These are phyloP conservation scores for Acephala macrosclerotiorum DNA, from an alignment of 2,329 filamentous ascomycete genomes.

Conservation along the genomic window DNA sequence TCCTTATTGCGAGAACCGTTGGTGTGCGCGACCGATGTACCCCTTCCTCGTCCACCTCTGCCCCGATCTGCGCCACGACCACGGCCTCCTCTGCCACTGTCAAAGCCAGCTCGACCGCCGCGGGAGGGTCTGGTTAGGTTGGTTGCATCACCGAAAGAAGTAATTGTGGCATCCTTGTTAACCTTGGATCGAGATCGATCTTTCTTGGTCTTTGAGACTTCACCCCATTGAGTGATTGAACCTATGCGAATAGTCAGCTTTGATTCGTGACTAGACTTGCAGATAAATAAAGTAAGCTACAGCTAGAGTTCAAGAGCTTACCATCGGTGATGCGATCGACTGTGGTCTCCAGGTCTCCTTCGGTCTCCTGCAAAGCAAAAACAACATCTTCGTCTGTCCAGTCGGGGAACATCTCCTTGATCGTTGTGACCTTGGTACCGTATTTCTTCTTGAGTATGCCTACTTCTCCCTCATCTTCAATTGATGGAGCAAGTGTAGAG, in stretches of 20 bases:
- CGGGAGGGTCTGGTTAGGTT: slow-evolving; percentile 57
- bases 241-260: slow-evolving; percentile 54
- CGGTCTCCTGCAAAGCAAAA: slow-evolving; percentile 88
- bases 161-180: slow-evolving; percentile 64
- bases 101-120: slow-evolving; percentile 64
- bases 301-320: slow-evolving; percentile 48
- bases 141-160: slow-evolving; percentile 59
- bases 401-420: slow-evolving; percentile 93
- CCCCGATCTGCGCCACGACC: slow-evolving; percentile 68
- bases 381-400: slow-evolving; percentile 97
- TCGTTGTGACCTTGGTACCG: slow-evolving; percentile 75
- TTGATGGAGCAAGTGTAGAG: slow-evolving; percentile 62
- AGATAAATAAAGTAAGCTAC: not conserved
- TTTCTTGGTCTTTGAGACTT: slow-evolving; percentile 84
- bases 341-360: slow-evolving; percentile 77
- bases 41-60: slow-evolving; percentile 64
- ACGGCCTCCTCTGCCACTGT: slow-evolving; percentile 67
- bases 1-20: slow-evolving; percentile 72
- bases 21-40: slow-evolving; percentile 65
- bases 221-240: slow-evolving; percentile 82
- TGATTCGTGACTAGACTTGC: slow-evolving; percentile 12
- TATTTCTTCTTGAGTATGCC: slow-evolving; percentile 93
- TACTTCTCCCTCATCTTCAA: slow-evolving; percentile 88
- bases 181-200: slow-evolving; percentile 75
- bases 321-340: slow-evolving; percentile 83